phyloP scores from a whole-genome alignment of 768 basidiomycete species.

The Boletus bicolor region DNA sequence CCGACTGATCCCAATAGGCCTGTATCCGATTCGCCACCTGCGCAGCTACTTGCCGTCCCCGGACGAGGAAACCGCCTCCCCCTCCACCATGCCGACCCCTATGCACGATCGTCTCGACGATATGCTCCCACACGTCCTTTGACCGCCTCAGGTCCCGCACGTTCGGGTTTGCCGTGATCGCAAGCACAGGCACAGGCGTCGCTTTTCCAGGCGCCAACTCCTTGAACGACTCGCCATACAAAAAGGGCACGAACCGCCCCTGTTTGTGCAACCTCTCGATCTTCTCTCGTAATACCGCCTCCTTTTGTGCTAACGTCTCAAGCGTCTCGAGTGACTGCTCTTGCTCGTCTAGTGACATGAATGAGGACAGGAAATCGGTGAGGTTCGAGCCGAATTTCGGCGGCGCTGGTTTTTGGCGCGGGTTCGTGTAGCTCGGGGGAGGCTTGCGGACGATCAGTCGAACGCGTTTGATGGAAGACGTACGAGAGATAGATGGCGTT shows the following conservation, averaged over 20 bases:
- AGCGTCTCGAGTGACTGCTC: conserved; percentile 42
- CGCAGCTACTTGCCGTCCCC: conserved; percentile 44
- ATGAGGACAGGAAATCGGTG: conserved; percentile 57
- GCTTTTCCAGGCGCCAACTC: conserved; percentile 1
- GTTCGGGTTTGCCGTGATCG: conserved; percentile 16
- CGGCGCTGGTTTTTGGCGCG: conserved; percentile 58
- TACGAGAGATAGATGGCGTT: conserved; percentile 8
- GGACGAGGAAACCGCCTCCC: conserved; percentile 6
- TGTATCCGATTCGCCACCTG: conserved; percentile 64
- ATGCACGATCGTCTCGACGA: conserved; percentile 46
- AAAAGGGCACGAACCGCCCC: conserved; percentile 44
- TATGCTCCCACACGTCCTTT: conserved; percentile 56
- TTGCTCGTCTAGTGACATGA: conserved; percentile 48
- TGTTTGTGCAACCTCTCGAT: conserved; percentile 43
- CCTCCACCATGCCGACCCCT: conserved; percentile 20
- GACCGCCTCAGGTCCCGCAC: conserved; percentile 25
- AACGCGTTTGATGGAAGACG: conserved; percentile 52
- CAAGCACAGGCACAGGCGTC: neutral
- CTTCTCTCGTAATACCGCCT: conserved; percentile 43
- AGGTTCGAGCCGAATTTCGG: conserved; percentile 55
- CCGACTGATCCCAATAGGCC: conserved; percentile 72
- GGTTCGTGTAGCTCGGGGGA: conserved; percentile 58
- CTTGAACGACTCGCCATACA: conserved; percentile 30
- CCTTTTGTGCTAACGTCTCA: conserved; percentile 37
- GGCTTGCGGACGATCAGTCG: conserved; percentile 65